These are phyloP conservation scores for Trypanosoma conorhini DNA, from an alignment of 208 protist genomes.

Conservation along the genomic window DNA sequence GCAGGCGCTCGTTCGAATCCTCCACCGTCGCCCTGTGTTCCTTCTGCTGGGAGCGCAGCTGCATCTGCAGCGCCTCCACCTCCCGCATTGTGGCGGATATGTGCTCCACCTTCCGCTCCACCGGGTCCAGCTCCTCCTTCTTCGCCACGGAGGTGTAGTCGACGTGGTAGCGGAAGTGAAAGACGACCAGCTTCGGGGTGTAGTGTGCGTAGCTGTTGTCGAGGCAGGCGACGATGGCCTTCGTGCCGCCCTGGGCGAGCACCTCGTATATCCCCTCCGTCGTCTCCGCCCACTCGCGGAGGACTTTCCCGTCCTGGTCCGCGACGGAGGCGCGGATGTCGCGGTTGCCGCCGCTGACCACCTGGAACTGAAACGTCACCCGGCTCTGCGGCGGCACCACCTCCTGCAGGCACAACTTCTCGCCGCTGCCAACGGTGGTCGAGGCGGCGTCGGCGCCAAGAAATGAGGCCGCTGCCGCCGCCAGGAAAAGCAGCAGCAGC, in stretches of 20 bases:
- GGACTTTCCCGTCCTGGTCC: conserved; percentile 21
- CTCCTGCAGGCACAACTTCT: conserved; percentile 38
- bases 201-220: conserved; percentile 54
- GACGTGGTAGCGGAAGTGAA: conserved; percentile 46
- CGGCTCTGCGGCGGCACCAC: conserved; percentile 20
- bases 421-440: neutral
- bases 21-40: conserved; percentile 73
- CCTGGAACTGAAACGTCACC: conserved; percentile 46
- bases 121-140: conserved; percentile 52
- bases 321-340: conserved; percentile 31
- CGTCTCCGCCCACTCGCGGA: conserved; percentile 33
- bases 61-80: conserved; percentile 55
- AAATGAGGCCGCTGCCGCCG: too few species aligned
- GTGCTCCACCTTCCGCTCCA: conserved; percentile 53
- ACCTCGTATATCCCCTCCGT: conserved; percentile 40
- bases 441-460: too few species aligned
- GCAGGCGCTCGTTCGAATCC: conserved; percentile 49
- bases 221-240: conserved; percentile 38
- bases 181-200: conserved; percentile 38
- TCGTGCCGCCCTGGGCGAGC: conserved; percentile 13
- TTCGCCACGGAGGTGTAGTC: conserved; percentile 32
- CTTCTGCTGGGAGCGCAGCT: conserved; percentile 52
- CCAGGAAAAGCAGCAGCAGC: neutral
- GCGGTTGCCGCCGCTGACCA: conserved; percentile 23
- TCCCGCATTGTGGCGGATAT: conserved; percentile 35